Base-by-base conservation (phyloP, 192 early-diverging fungal species). In the Backusella tuberculispora region DNA sequence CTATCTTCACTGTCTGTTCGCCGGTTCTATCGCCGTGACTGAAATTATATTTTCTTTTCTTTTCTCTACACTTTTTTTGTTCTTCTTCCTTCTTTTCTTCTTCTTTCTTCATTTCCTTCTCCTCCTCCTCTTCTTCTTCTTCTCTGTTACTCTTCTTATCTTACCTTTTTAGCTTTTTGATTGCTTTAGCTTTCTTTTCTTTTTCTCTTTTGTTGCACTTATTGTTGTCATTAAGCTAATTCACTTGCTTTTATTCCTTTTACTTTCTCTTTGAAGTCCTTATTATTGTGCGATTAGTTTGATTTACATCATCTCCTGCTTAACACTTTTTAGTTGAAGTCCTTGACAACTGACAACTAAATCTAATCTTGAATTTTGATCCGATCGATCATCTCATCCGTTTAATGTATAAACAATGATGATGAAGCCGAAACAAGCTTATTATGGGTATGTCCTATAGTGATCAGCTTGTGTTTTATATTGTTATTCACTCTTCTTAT, bases 311-410 rank as follows among this genome's bases (percentile, higher is more conserved):
- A 60, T 60, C 53, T 60, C 12, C 26, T 26, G 53, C 21, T 60
- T 60, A 24, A 60, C 26, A 60, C 53, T 60, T 60, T 60, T 53
- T 19, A 19, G n/a, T 53, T 10, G n/a, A 53, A 53, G 19, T 9
- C n/a, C 19, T 53, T 53, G 50, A 53, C 50, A 53, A 53, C 50
- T 60, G 53, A 60, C 24, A 60, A 60, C 53, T 60, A 60, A 60
- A 26, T 26, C 26, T 13, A 60, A 60, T 24, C 53, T 60, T 60
- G 12, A 26, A 60, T 60, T 56, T 60, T 60, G 53, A 60, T 60
- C 21, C 53, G 53, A 60, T 60, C 53, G 53, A 60, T 60, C 53
- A 26, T 60, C 53, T 60, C 53, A 60, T 60, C 13, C 21, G 21
- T 26, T 60, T 60, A 4, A 60, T 60, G 53, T 60, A 26, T 60